A percentile compares a stretch with the other conserved stretches of the same genome.
phyloP scores from a whole-genome alignment of 805 yeast species.

The Wickerhamiella lipophila region DNA sequence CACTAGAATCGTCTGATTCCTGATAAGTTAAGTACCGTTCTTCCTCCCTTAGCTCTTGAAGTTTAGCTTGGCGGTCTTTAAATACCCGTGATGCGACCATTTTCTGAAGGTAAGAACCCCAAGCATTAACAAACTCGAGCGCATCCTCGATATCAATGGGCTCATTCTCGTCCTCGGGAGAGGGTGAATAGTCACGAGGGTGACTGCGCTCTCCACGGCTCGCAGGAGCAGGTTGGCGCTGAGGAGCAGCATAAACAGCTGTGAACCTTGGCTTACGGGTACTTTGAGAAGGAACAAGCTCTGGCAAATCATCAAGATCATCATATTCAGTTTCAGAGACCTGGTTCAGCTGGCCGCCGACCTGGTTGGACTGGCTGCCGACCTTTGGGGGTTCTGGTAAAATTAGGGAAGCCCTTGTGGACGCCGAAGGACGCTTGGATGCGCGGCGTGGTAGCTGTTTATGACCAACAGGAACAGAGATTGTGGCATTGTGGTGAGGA shows the following conservation, averaged over 20 bases:
- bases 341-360: background rate
- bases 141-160: conserved; percentile 22
- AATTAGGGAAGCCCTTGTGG: conserved; percentile 1
- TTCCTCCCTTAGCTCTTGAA: conserved; percentile 4
- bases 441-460: conserved; percentile 4
- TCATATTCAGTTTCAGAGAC: conserved; percentile 3
- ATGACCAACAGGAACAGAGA: background rate
- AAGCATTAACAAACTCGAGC: conserved; percentile 24
- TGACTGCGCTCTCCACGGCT: no score
- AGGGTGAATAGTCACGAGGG: background rate
- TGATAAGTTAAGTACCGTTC: conserved; percentile 12
- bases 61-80: conserved; percentile 19
- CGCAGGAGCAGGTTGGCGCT: no score
- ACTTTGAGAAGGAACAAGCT: conserved; percentile 2
- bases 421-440: background rate
- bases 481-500: background rate
- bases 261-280: background rate
- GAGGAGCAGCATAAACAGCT: background rate
- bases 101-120: conserved; percentile 25
- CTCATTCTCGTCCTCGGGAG: background rate
- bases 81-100: conserved; percentile 27
- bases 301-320: conserved; percentile 6
- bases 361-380: background rate
- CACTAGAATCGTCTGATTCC: conserved; percentile 8
- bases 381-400: conserved; percentile 7